Conservation (phyloP, 2,329 filamentous ascomycete species). For the Trichoderma aggressivum region DNA sequence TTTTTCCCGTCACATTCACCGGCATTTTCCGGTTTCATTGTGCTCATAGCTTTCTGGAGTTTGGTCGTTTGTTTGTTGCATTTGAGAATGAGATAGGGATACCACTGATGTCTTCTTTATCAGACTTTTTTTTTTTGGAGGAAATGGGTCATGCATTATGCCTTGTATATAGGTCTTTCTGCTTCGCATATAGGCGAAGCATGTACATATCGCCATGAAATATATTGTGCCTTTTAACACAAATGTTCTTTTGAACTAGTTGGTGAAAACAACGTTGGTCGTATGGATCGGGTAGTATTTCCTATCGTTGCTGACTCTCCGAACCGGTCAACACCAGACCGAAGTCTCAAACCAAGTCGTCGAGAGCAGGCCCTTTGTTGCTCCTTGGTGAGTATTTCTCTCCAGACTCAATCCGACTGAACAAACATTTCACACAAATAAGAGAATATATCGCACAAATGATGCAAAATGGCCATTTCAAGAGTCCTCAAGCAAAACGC, state of each 20-base stretch:
- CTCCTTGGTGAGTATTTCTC: not conserved
- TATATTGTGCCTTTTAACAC: not conserved
- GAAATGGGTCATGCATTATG: not conserved
- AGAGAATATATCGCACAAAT: not conserved
- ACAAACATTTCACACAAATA: not conserved
- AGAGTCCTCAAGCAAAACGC: not conserved
- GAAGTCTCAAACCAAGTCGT: not conserved
- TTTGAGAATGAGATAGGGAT: not conserved
- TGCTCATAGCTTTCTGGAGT: not conserved
- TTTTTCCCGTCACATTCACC: not conserved
- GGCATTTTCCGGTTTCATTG: not conserved
- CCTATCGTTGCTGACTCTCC: not conserved
- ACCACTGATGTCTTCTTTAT: not conserved
- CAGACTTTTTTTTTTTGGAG: not conserved
- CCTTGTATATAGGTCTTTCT: not conserved
- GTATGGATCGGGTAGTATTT: not conserved
- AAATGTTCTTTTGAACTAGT: not conserved
- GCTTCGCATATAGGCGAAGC: not conserved
- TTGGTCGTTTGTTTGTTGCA: not conserved
- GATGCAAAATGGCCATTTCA: not conserved
- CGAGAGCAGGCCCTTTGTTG: not conserved
- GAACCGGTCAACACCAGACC: not conserved
- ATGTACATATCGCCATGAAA: not conserved
- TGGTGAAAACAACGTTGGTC: not conserved
- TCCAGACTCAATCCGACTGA: not conserved